Evolutionary conservation across 768 basidiomycete genomes (phyloP).

Genomic region (Trametes cingulata): DNA sequence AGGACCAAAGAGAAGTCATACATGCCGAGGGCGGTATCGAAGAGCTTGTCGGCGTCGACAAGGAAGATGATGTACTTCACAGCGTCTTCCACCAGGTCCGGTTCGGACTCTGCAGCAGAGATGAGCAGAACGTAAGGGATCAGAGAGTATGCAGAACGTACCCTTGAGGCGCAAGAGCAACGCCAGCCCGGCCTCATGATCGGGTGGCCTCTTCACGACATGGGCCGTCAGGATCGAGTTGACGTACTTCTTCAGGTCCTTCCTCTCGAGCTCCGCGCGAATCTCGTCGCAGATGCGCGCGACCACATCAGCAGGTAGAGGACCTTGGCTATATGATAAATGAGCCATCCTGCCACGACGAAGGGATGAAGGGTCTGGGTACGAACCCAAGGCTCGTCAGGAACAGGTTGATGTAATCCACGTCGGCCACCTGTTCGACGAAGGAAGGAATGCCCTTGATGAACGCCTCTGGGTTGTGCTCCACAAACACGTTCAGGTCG

Average conservation of each 20-base stretch:
- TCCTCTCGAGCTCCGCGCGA: conserved; percentile 66
- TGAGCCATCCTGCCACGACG: neutral
- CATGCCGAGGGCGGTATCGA: conserved; percentile 96
- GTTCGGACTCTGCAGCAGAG: conserved; percentile 49
- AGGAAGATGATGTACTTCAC: conserved; percentile 99
- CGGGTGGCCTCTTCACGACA: conserved; percentile 88
- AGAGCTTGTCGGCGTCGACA: conserved; percentile 87
- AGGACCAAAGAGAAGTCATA: conserved; percentile 96
- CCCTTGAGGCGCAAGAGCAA: conserved; percentile 79
- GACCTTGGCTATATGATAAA: conserved; percentile 52
- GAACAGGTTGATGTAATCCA: conserved; percentile 92
- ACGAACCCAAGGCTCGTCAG: conserved; percentile 80
- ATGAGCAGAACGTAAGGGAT: neutral
- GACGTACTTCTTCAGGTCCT: conserved; percentile 76
- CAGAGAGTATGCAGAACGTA: conserved; percentile 32
- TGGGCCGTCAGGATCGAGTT: conserved; percentile 92
- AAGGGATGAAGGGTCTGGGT: too few relatives aligned
- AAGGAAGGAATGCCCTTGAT: conserved; percentile 62
- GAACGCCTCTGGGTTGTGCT: conserved; percentile 73
- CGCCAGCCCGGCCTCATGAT: conserved; percentile 82
- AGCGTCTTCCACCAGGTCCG: conserved; percentile 88
- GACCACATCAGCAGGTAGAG: conserved; percentile 57
- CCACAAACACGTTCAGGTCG: conserved; percentile 86
- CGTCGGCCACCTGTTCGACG: conserved; percentile 82
- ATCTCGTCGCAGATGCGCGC: conserved; percentile 76